Base-by-base conservation (phyloP, 2,329 filamentous ascomycete species). In the Fusarium graminum region DNA sequence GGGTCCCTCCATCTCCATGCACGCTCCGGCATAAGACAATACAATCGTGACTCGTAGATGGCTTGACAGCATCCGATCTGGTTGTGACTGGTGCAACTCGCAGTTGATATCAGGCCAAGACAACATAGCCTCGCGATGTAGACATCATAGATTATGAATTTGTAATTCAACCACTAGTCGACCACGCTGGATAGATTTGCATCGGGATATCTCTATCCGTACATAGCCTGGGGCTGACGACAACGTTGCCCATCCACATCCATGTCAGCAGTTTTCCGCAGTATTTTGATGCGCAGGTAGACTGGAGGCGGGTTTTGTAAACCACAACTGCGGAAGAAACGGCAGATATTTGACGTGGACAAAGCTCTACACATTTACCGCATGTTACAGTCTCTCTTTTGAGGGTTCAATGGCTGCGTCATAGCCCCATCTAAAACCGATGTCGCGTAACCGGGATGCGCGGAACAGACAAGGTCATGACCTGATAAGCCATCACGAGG, bases 401-500 rank as follows among this genome's bases (percentile, higher is more conserved):
- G 40, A 65, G 50, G 59, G 56, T 61, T 59, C 50, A 61, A 29
- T 46, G 30, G 30, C 57, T 68, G 65, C 65, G 65, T 67, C 65
- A 68, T 67, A 58, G 65, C 65, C 60, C 64, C 54, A 40, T 68
- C 39, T 42, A 50, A 56, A 46, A 36, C 45, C 36, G 41, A 32
- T 26, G 52, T 52, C 43, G 60, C 65, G 38, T 16, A 17, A 28
- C 55, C 65, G 65, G 65, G 55, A 65, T 65, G 46, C 14, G 25
- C 54, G 65, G 65, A 60, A 47, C 29, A 65, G 42, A 39, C 55
- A 26, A 38, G 42, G 19, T n/a, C 38, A 39, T 61, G 56, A 38
- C 34, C 28, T 43, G 32, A 59, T 44, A 28, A 59, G 41, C 40
- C 36, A 42, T 53, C 50, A 49, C 42, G 30, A 47, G 29, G 30